Evolutionary conservation across 345 rosid genomes (phyloP).

Genomic region (Euphorbia tirucalli): DNA sequence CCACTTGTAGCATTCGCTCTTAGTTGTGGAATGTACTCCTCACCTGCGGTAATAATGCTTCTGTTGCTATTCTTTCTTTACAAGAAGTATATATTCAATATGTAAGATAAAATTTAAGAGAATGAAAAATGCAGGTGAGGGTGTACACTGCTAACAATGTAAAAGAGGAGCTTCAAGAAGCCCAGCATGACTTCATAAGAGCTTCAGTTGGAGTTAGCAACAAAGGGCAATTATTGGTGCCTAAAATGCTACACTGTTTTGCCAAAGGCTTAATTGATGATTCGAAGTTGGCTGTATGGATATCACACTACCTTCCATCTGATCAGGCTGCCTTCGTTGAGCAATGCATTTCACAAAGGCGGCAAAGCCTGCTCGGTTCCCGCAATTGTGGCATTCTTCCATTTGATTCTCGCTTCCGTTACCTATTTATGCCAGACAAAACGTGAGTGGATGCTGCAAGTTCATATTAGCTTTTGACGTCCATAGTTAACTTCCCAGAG

Average conservation of each 20-base stretch:
- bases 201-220: slow-evolving; percentile 82
- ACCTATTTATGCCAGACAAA: slow-evolving; percentile 61
- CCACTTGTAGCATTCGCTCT: slow-evolving; percentile 79
- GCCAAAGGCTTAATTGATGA: slow-evolving; percentile 71
- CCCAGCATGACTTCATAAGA: slow-evolving; percentile 70
- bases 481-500: neutral
- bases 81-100: neutral
- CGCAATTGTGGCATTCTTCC: slow-evolving; percentile 74
- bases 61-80: neutral
- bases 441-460: slow-evolving; percentile 16
- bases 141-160: slow-evolving; percentile 64
- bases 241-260: slow-evolving; percentile 78
- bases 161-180: slow-evolving; percentile 73
- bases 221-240: slow-evolving; percentile 80
- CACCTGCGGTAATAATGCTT: slow-evolving; percentile 61
- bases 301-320: slow-evolving; percentile 74
- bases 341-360: slow-evolving; percentile 69
- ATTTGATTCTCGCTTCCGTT: slow-evolving; percentile 79
- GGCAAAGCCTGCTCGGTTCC: slow-evolving; percentile 63
- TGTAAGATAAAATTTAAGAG: neutral
- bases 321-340: slow-evolving; percentile 72
- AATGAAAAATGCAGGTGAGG: slow-evolving; percentile 55
- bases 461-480: slow-evolving; percentile 7
- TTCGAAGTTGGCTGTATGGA: slow-evolving; percentile 72
- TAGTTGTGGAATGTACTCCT: slow-evolving; percentile 86